Base-by-base conservation (phyloP, 1,284 basidiomycete genomes). In the Porogramme epimiltina region DNA sequence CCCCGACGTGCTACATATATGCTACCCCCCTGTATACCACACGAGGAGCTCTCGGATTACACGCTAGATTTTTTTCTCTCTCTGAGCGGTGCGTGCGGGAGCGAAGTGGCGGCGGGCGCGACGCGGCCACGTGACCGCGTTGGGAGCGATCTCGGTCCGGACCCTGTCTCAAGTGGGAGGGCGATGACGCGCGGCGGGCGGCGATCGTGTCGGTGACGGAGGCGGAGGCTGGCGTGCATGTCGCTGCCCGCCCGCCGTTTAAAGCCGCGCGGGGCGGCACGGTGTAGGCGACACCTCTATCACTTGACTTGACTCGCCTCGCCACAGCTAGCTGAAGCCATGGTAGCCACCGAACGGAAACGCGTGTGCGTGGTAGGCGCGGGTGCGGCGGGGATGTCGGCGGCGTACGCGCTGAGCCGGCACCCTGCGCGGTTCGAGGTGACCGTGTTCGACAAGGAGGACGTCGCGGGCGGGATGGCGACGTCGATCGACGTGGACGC, bases 351-450 rank as follows among this genome's bases (percentile, higher is more conserved):
- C 20, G 41, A 31, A 4, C 59, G 46, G 18, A 78, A 73, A 61
- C 70, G 71, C 31, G 71, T 80, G 23, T 70, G 77, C 58, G 71
- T 81, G 49, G 75, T 81, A 34, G 79, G 79, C 23, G 77, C 78
- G 37, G 82, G 76, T 42, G 76, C 75, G 69, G 63, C 75, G 5
- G 82, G 76, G 55, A 81, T 81, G 66, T 77, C 79, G 5, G 81
- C 80, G 45, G 82, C 83, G 4, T 81, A 83, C 54, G 76, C 78
- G 11, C 69, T 80, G 41, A 72, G 73, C 45, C 73, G 72, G 45
- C 80, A 81, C 60, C 78, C 84, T 0, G 80, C 82, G 57, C 73
- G 70, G 47, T 86, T 79, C 65, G 70, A 77, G 20, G 79, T 85
- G 25, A 79, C 76, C 4, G 64, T 85, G 20, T 79, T 80, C 62